Evolutionary conservation across 306 rosid genomes (phyloP).

Genomic region (Abrus precatorius): DNA sequence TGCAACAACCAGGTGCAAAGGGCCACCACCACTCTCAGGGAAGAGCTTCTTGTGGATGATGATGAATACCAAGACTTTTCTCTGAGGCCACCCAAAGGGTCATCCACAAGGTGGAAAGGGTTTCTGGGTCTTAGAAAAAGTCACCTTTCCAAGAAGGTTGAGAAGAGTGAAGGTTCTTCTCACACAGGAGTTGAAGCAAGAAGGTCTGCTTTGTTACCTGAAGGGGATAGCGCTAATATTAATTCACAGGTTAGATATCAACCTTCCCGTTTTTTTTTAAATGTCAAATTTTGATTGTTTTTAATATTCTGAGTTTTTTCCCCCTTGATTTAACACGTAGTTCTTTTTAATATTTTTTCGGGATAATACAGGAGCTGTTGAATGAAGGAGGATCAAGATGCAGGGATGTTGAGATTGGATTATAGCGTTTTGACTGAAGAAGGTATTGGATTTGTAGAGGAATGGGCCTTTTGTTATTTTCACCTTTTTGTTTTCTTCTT

Average conservation of each 20-base stretch:
- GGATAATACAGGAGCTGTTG: conserved; percentile 62
- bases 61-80: conserved; percentile 51
- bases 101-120: conserved; percentile 76
- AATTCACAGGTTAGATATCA: conserved; percentile 61
- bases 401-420: conserved; percentile 65
- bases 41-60: conserved; percentile 70
- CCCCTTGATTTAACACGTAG: not conserved
- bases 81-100: conserved; percentile 72
- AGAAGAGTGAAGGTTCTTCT: conserved; percentile 50
- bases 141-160: conserved; percentile 73
- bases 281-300: not conserved
- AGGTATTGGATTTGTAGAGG: conserved; percentile 53
- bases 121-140: conserved; percentile 77
- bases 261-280: not conserved
- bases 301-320: not conserved
- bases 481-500: conserved; percentile 7
- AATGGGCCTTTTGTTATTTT: not conserved
- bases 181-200: conserved; percentile 40
- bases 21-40: conserved; percentile 78
- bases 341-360: not conserved
- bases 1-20: conserved; percentile 52
- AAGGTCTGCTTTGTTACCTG: conserved; percentile 55
- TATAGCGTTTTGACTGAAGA: conserved; percentile 49
- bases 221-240: conserved; percentile 51
- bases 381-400: conserved; percentile 64